Conservation (phyloP, 768 basidiomycete genomes). For the Mycena filopes region DNA sequence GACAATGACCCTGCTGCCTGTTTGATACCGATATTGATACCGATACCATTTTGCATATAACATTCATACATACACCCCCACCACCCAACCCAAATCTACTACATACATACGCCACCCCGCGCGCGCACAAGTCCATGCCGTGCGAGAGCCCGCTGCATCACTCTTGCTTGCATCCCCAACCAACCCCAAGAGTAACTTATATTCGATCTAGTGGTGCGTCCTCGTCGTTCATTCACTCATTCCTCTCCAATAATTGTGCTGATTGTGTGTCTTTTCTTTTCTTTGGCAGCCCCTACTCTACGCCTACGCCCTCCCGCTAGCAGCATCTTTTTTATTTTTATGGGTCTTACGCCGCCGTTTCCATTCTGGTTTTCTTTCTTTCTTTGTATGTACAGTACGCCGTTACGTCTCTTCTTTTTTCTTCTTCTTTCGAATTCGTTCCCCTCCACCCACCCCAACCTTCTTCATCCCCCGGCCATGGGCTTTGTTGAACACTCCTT, state of each 20-base stretch:
- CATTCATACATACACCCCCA: too few relatives aligned
- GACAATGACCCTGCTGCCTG: too few relatives aligned
- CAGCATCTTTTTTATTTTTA: background rate
- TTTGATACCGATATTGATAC: too few relatives aligned
- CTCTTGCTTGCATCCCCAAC: background rate
- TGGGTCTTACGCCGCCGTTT: conserved; percentile 3
- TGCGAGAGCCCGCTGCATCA: too few relatives aligned
- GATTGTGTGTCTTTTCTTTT: background rate
- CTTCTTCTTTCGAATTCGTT: too few relatives aligned
- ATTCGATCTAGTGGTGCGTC: conserved; percentile 4
- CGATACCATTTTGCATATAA: too few relatives aligned
- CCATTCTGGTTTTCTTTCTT: background rate
- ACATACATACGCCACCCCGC: background rate
- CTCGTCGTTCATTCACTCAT: background rate
- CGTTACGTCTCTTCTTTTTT: too few relatives aligned
- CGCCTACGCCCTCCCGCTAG: background rate
- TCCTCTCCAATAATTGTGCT: too few relatives aligned
- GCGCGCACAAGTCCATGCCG: background rate
- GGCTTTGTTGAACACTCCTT: too few relatives aligned
- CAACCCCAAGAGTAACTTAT: background rate
- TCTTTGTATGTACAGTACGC: conserved; percentile 2
- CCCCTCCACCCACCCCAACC: too few relatives aligned
- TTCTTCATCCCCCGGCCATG: too few relatives aligned
- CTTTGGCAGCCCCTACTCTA: background rate
- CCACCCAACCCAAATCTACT: too few relatives aligned